Base-by-base conservation (phyloP, 2,329 filamentous ascomycete genomes). In the Talaromyces islandicus region DNA sequence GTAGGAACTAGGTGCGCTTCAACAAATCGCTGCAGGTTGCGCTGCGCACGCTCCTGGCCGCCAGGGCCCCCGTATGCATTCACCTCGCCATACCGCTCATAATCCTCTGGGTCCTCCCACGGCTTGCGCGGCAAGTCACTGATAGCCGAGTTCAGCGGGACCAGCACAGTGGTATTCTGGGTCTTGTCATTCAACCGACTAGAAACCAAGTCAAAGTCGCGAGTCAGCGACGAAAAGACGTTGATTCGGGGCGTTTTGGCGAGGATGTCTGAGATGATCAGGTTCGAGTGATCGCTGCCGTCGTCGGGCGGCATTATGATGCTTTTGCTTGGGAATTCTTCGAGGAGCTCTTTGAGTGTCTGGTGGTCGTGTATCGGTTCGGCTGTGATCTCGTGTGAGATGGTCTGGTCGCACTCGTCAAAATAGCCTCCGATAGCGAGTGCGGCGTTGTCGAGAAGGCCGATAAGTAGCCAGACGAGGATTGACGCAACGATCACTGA, bases 211-310 rank as follows among this genome's bases (percentile, higher is more conserved):
- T 87, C 83, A 67, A 92, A 85, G 70, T 93, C 88, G 61, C 92
- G 86, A 5, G 88, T 88, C 69, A 96, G 86, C 48, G 87, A 86
- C 30, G 91, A 89, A 75, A 97, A 97, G 66, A 92, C 87, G 64
- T 91, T 92, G 71, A 96, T 89, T 62, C 81, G 84, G 66, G 89
- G 87, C 59, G 91, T 87, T 65, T 87, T 87, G 43, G 89, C 88
- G 65, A 97, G 87, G 35, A 96, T 88, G 74, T 97, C 93, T 48
- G 88, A 89, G 59, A 97, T 85, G 62, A 91, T 85, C 32, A 93
- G 83, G 54, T 79, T 79, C 17, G 63, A 56, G 4, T 50, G 46
- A 50, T 70, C 70, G 69, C 77, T 63, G 57, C 66, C 62, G 59
- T 55, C 60, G 17, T 64, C 64, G 24, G 43, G 21, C 11, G 43